Evolutionary conservation across 2,329 filamentous ascomycete genomes (phyloP), one percentile per base, ranked within the genome.

Genomic region (Aspergillus fumigatus): DNA sequence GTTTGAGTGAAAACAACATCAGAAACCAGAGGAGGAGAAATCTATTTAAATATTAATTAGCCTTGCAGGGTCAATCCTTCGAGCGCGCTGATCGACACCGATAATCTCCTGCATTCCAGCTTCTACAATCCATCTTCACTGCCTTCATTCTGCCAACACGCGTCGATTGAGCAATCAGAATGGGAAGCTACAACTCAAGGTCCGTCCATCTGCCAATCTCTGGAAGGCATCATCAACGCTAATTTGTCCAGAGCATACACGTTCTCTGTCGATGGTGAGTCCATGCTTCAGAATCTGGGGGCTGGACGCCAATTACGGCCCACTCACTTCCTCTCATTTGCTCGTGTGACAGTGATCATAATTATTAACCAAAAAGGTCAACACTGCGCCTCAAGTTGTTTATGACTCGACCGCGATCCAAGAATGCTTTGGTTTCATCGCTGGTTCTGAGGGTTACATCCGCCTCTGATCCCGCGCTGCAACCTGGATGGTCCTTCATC

Each of bases 341-440:
- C 23, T 47, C 43, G 14, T 47, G 10, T 23, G 21, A 25, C 4
- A 17, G 5, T 25, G 11, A 47, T 45, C 41, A 25, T 21, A 10
- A 8, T 1, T 9, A 43, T 45, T 11, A 4, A 11, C 19, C 26
- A 23, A 23, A 47, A 47, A 7, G 23, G 21, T 23, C 43, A 23
- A 47, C 43, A 47, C 10, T 21, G 21, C 40, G 17, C 41, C 41
- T 14, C 3, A 3, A 45, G 23, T 45, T 21, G 23, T 23, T 23
- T 21, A 3, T 21, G 23, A 5, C 21, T 45, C 19, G 21, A 29
- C 11, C 43, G 43, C 21, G 43, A 26, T 47, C 51, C 53, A 53
- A 49, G 51, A 54, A 59, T 59, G 57, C 51, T 59, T 54, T 51
- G 56, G 57, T 59, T 59, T 26, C 57, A 56, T 59, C 53, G 25